Evolutionary conservation across 768 basidiomycete genomes (phyloP).

Genomic region (Lyophyllum semitale): DNA sequence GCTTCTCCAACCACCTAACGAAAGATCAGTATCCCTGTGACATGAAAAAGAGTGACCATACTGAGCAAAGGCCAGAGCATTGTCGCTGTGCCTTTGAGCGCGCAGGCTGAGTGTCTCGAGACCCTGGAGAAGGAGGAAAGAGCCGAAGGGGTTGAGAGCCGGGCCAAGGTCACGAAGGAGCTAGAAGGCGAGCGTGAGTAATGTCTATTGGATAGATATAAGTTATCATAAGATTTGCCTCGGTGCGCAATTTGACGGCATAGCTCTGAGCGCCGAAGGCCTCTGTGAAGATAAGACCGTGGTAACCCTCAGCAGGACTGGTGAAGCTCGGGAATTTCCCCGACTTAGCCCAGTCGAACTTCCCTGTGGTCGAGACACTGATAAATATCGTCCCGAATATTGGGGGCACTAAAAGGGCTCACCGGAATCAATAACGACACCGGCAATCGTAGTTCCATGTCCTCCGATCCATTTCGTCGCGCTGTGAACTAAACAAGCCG

Average conservation of each 20-base stretch:
- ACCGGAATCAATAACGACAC: constrained; percentile 75
- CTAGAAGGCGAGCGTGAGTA: background rate
- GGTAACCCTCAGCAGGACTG: constrained; percentile 76
- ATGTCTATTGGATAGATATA: background rate
- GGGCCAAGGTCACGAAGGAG: constrained; percentile 71
- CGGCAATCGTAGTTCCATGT: constrained; percentile 79
- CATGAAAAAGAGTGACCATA: constrained; percentile 19
- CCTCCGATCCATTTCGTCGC: constrained; percentile 88
- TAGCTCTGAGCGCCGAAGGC: constrained; percentile 67
- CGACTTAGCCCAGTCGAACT: constrained; percentile 72
- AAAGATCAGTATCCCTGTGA: background rate
- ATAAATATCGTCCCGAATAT: background rate
- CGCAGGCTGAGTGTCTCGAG: constrained; percentile 77
- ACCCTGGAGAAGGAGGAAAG: constrained; percentile 78
- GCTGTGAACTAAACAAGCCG: constrained; percentile 52
- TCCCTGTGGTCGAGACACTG: constrained; percentile 40
- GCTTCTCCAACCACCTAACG: constrained; percentile 56
- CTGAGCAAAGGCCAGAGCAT: constrained; percentile 69
- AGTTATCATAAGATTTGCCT: constrained; percentile 17
- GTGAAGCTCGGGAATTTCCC: constrained; percentile 79
- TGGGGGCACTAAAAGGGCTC: background rate
- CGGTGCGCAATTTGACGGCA: constrained; percentile 61
- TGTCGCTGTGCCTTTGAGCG: constrained; percentile 70
- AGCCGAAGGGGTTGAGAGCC: constrained; percentile 67
- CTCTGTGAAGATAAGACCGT: constrained; percentile 68